phyloP scores from a whole-genome alignment of 768 basidiomycete species.

The Naganishia vaughanmartiniae region DNA sequence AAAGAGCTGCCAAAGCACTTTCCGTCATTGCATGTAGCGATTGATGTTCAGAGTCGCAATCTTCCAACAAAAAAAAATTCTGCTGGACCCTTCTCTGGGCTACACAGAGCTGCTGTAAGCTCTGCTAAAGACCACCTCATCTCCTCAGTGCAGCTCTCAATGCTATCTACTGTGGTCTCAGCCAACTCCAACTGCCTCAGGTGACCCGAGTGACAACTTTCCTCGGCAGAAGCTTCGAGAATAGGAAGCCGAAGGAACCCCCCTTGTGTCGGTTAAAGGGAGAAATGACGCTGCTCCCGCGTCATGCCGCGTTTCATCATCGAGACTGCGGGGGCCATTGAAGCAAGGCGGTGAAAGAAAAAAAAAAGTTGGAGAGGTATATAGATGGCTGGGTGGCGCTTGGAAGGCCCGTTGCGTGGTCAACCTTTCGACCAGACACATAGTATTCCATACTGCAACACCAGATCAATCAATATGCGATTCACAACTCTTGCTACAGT shows the following conservation, averaged over 20 bases:
- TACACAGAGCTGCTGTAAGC: too few relatives aligned
- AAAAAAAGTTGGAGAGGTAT: not conserved
- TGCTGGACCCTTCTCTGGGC: too few relatives aligned
- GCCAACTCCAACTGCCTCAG: not conserved
- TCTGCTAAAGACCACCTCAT: too few relatives aligned
- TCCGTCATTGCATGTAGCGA: too few relatives aligned
- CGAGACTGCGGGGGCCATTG: not conserved
- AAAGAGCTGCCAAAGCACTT: too few relatives aligned
- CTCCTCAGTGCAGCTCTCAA: not conserved
- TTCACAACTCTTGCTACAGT: conserved; percentile 23
- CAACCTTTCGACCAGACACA: too few relatives aligned
- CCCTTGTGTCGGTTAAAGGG: not conserved
- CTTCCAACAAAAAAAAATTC: too few relatives aligned
- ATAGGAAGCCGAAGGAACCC: not conserved
- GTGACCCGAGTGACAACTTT: not conserved
- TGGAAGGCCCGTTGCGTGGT: not conserved
- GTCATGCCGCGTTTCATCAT: not conserved
- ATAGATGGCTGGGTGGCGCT: not conserved
- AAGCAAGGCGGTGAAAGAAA: not conserved
- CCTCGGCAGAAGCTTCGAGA: conserved; percentile 10
- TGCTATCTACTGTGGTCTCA: conserved; percentile 1
- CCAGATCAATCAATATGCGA: not conserved
- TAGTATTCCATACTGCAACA: too few relatives aligned
- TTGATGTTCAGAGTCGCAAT: too few relatives aligned
- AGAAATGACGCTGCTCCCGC: conserved; percentile 14